Evolutionary conservation across 371 early-diverging fungal genomes (phyloP).

Genomic region (Rhizopus sp.): DNA sequence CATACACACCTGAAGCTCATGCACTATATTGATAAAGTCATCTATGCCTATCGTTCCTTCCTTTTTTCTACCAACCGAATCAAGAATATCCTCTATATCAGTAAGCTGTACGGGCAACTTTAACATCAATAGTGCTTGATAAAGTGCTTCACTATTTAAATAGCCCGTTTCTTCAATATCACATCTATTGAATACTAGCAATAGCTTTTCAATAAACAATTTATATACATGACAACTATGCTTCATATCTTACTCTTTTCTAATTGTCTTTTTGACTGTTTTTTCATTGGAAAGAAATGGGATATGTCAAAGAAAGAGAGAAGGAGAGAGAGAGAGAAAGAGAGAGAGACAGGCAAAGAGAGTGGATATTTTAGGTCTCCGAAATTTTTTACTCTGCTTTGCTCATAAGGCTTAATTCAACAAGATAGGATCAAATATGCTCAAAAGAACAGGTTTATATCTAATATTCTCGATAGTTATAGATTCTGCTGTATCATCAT

Average conservation of each 20-base stretch:
- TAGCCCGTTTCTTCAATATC: constrained; percentile 31
- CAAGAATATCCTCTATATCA: constrained; percentile 26
- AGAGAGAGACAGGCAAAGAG: no score
- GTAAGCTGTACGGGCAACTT: constrained; percentile 21
- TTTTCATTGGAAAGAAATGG: constrained; percentile 1
- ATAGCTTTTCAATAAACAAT: not conserved
- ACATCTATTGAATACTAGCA: constrained; percentile 29
- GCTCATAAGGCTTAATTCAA: no score
- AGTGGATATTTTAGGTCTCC: not conserved
- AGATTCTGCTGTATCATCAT: no score
- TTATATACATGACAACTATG: not conserved
- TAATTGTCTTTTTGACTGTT: constrained; percentile 13
- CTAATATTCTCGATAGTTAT: no score
- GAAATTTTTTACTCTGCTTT: no score
- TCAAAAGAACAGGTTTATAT: no score
- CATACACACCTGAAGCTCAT: constrained; percentile 27
- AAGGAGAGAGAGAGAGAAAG: no score
- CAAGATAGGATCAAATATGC: no score
- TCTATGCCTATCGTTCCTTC: constrained; percentile 30
- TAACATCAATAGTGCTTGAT: constrained; percentile 26
- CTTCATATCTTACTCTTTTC: constrained; percentile 6
- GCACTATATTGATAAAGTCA: constrained; percentile 33
- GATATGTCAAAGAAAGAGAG: not conserved
- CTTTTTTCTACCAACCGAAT: constrained; percentile 26
- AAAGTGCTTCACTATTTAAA: constrained; percentile 23